Evolutionary conservation across 306 rosid genomes (phyloP).

Genomic region (Glycyrrhiza uralensis): DNA sequence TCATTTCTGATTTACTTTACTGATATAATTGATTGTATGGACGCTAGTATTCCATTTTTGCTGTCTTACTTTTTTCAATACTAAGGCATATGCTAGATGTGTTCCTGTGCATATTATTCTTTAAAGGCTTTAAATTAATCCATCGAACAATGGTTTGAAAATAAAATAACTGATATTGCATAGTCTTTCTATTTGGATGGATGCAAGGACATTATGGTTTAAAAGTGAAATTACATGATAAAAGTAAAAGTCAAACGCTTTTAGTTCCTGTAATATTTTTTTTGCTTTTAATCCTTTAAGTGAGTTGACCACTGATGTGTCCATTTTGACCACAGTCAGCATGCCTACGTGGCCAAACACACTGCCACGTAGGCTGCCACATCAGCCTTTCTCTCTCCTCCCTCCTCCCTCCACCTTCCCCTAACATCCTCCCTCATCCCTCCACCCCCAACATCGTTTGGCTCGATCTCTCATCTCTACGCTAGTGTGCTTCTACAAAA

Average conservation of each 20-base stretch:
- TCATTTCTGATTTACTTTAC: slow-evolving; percentile 12
- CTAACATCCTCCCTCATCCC: too few species aligned
- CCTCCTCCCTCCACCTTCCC: too few species aligned
- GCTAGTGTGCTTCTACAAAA: slow-evolving; percentile 6
- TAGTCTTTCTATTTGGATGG: neutral
- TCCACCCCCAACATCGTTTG: too few species aligned
- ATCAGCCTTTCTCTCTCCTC: too few species aligned
- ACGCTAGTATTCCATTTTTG: slow-evolving; percentile 9
- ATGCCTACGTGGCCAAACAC: too few species aligned
- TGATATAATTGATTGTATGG: neutral
- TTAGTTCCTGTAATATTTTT: too few species aligned
- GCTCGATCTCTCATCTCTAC: too few species aligned
- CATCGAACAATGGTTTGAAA: neutral
- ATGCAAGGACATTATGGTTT: neutral
- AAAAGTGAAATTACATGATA: neutral
- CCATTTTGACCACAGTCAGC: too few species aligned
- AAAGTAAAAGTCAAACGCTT: too few species aligned
- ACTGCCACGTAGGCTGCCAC: too few species aligned
- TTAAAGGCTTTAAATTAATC: neutral
- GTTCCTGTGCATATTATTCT: neutral
- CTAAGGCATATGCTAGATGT: neutral
- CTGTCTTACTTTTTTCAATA: slow-evolving; percentile 2
- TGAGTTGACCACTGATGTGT: too few species aligned
- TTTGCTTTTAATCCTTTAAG: too few species aligned
- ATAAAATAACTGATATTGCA: neutral